Evolutionary conservation across 352 stramenopile genomes (phyloP).

Genomic region (Globisporangium solare): DNA sequence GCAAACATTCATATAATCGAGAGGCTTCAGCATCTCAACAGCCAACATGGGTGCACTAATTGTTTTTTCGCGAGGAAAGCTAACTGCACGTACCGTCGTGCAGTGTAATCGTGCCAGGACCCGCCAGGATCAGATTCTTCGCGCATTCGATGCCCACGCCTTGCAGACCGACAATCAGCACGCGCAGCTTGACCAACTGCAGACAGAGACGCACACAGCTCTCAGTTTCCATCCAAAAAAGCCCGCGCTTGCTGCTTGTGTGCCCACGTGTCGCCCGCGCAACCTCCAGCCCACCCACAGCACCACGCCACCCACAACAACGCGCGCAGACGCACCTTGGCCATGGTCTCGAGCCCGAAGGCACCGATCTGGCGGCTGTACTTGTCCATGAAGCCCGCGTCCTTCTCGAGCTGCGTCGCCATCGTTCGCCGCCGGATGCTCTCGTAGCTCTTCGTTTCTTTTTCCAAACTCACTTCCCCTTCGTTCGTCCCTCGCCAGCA

Average conservation of each 20-base stretch:
- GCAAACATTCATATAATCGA: neutral
- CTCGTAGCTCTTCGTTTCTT: conserved; percentile 23
- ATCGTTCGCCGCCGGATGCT: conserved; percentile 54
- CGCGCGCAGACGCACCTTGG: conserved; percentile 51
- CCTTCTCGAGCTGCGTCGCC: conserved; percentile 66
- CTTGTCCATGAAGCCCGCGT: conserved; percentile 93
- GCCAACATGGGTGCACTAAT: neutral
- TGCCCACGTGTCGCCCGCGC: neutral
- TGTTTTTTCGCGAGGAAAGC: neutral
- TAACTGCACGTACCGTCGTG: conserved; percentile 44
- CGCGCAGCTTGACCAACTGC: conserved; percentile 73
- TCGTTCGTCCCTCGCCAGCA: neutral
- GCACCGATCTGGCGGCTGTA: conserved; percentile 92
- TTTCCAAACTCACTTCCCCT: neutral
- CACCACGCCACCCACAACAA: no score
- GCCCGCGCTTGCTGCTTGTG: neutral
- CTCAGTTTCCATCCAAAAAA: conserved; percentile 3
- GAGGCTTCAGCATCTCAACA: neutral
- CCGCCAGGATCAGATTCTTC: conserved; percentile 93
- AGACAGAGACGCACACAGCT: neutral
- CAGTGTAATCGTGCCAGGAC: conserved; percentile 84
- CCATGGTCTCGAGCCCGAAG: conserved; percentile 90
- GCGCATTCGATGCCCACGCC: conserved; percentile 87
- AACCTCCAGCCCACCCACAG: conserved; percentile 10
- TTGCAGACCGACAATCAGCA: conserved; percentile 84